Base-by-base conservation (phyloP, 2,329 filamentous ascomycete species). In the Neofusicoccum sp. region DNA sequence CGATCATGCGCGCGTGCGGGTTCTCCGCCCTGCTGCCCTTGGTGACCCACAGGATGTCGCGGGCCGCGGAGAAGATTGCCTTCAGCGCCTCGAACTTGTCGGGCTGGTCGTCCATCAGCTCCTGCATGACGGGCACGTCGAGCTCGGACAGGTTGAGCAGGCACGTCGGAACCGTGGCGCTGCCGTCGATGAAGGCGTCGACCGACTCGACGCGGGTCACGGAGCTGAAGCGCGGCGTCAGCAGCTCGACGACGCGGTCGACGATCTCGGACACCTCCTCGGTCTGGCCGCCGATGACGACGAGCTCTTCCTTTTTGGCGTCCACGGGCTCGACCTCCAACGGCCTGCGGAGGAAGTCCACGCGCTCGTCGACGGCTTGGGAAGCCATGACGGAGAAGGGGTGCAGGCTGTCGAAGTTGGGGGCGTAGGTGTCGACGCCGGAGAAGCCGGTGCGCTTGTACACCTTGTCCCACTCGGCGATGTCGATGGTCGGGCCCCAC, bases 401-500 rank as follows among this genome's bases (percentile, higher is more conserved):
- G 37, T 41, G 14, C n/a, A 37, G 43, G 12, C 50, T 41, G 7
- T 49, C 11, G 22, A 22, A 22, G 11, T 52, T 29, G 16, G 7
- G 7, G 2, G 11, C 6, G 29, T 29, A 6, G 7, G 31, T 52
- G 48, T 52, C 48, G 11, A 52, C 29, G 12, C 48, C 48, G 12
- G 48, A 29, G 33, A 52, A 52, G 9, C 48, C 48, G 8, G 48
- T 52, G 9, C 33, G 11, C 8, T 11, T 9, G 9, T 29, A 29
- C 48, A 52, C 9, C n/a, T 29, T 9, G 16, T 52, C 11, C 48
- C 48, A 52, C 29, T 52, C 8, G 16, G 22, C 16, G 6, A 9
- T 7, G 28, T 7, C 7, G 48, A 52, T 28, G 22, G 12, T n/a
- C 8, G 77, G 77, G 6, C 67, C 70, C 2, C 67, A 45, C 0